Percentiles rank a stretch among this genome's conserved stretches.
phyloP scores from a whole-genome alignment of 2,329 filamentous ascomycete genomes.

The Leptodontidium sp. region DNA sequence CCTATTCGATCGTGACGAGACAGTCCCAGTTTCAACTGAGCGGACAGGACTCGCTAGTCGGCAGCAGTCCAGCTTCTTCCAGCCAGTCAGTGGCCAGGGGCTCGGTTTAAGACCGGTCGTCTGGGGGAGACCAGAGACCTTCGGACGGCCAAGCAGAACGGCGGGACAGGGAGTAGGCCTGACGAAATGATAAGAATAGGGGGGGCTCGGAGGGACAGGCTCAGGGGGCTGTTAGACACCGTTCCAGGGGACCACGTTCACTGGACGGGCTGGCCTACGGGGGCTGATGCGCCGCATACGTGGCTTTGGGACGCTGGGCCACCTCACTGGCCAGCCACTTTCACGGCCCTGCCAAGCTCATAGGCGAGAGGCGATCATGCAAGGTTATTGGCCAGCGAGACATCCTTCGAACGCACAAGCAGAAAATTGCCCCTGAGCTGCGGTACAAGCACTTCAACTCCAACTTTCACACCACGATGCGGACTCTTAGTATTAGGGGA shows the following conservation, averaged over 20 bases:
- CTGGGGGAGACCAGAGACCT: slow-evolving; percentile 18
- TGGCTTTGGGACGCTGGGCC: slow-evolving; percentile 21
- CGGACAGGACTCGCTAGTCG: not conserved
- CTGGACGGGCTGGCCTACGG: slow-evolving; percentile 10
- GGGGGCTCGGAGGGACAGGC: not conserved
- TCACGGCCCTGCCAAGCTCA: slow-evolving; percentile 22
- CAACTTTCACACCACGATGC: not conserved
- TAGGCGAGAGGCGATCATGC: slow-evolving; percentile 30
- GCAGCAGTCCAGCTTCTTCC: slow-evolving; percentile 14
- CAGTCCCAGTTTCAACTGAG: slow-evolving; percentile 27
- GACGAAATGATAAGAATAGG: not conserved
- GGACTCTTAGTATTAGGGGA: slow-evolving; percentile 12
- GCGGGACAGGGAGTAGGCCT: not conserved
- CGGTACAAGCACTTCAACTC: not conserved
- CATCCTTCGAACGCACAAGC: slow-evolving; percentile 19
- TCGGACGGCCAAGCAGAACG: slow-evolving; percentile 30
- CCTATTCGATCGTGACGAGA: slow-evolving; percentile 31
- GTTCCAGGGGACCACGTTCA: not conserved
- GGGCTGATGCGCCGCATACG: slow-evolving; percentile 18
- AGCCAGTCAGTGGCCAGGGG: slow-evolving; percentile 24
- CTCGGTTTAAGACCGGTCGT: slow-evolving; percentile 19
- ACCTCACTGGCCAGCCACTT: slow-evolving; percentile 17
- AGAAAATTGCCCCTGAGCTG: slow-evolving; percentile 11
- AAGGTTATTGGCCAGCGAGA: slow-evolving; percentile 23
- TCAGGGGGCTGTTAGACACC: not conserved